Percentiles rank a stretch among this genome's conserved stretches.
These are phyloP conservation scores for Durusdinium trenchii DNA, from an alignment of 73 alveolate species.

Conservation along the genomic window DNA sequence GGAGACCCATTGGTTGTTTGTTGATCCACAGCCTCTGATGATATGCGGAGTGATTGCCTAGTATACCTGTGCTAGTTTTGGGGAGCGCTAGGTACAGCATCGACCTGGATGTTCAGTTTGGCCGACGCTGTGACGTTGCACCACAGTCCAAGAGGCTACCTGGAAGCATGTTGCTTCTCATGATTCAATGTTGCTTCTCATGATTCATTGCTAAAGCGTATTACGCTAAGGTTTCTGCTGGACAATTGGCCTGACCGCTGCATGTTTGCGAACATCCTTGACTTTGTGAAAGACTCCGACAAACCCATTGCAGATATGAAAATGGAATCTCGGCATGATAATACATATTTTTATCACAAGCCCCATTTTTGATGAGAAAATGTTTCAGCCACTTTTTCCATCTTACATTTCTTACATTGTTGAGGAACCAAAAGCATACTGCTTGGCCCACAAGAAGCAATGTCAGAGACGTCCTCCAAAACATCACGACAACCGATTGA, in stretches of 20 bases:
- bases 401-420: not conserved
- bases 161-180: not conserved
- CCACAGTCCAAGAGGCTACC: not conserved
- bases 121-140: constrained; percentile 11
- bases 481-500: too few relatives aligned
- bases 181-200: not conserved
- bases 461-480: not conserved
- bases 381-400: not conserved
- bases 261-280: not conserved
- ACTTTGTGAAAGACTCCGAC: not conserved
- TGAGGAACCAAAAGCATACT: not conserved
- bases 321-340: not conserved
- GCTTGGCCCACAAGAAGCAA: not conserved
- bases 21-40: not conserved
- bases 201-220: not conserved
- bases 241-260: constrained; percentile 6
- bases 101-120: not conserved
- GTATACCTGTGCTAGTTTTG: too few relatives aligned
- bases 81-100: not conserved
- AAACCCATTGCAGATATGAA: not conserved
- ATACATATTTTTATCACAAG: not conserved
- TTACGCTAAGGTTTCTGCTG: not conserved
- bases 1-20: not conserved
- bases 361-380: not conserved
- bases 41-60: not conserved